Conservation (phyloP, 2,329 filamentous ascomycete species). For the Pseudogymnoascus sp. region DNA sequence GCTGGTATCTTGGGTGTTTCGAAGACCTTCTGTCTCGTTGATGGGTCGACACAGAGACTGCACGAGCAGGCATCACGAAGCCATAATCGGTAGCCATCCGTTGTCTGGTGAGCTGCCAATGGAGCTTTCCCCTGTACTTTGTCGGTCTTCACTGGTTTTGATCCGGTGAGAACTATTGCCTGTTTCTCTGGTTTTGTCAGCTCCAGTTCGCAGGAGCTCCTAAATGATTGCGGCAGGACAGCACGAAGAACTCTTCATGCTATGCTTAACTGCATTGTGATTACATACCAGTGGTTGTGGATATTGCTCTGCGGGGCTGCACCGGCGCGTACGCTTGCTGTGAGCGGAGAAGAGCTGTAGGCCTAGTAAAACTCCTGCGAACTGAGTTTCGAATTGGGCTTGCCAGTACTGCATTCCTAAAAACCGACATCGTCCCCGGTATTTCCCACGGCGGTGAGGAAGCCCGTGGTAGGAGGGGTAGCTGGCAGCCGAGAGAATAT, state of each 20-base stretch:
- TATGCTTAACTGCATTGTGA: background rate
- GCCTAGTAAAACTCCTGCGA: background rate
- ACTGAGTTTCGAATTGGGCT: background rate
- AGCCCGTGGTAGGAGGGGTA: background rate
- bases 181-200: conserved; percentile 1
- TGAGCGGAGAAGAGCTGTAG: background rate
- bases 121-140: background rate
- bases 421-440: background rate
- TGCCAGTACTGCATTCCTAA: background rate
- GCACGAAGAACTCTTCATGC: background rate
- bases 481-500: background rate
- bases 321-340: background rate
- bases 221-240: background rate
- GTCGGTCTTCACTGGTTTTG: background rate
- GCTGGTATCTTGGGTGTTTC: conserved; percentile 56
- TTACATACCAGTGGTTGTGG: background rate
- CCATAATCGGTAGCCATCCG: conserved; percentile 20
- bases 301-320: background rate
- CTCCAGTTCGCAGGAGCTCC: background rate
- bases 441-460: background rate
- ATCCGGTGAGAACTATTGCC: background rate
- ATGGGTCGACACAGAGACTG: conserved; percentile 47
- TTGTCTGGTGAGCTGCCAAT: background rate
- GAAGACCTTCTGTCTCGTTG: conserved; percentile 58
- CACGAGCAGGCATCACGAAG: conserved; percentile 55